Evolutionary conservation across 2,329 filamentous ascomycete genomes (phyloP), one percentile per base, ranked within the genome.

Genomic region (Ceratocystis diversiconidia): DNA sequence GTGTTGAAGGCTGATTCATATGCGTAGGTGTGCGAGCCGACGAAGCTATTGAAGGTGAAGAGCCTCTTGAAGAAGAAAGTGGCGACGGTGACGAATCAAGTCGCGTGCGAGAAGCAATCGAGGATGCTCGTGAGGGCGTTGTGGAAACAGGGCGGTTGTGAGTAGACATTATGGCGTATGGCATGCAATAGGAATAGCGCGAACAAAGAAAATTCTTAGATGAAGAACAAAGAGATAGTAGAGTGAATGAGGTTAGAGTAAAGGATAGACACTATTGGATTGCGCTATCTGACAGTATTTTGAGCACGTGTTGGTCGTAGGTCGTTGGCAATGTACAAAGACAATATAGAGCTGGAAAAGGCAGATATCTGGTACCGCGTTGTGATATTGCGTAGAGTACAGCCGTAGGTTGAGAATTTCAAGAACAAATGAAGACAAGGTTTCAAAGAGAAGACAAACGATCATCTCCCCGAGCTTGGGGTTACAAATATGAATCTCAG

Each of bases 401-500:
- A 55, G 19, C 50, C 3, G 2, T 7, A 30, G 17, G 28, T 59
- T 19, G 55, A 52, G 48, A 52, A 52, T 52, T 19, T 12, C 46
- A 52, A 52, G n/a, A 30, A 30, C 41, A 62, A 48, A 17, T 22
- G 28, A 25, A 36, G 44, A 55, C 30, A 41, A 52, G 50, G 17
- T 48, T 50, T 32, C 44, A 63, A 63, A 43, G 28, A 63, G 25
- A 43, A 32, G 36, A 22, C 30, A 41, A 22, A 4, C 28, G 43
- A 63, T 22, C n/a, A 36, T 50, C 55, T 63, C 62, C 36, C 46
- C 62, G 46, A 50, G 48, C 62, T 52, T 63, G 61, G 61, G 61
- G 30, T 52, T 55, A 63, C 32, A 63, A 50, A 52, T 22, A 52
- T 60, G 52, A 64, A 67, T 67, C 63, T 64, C 28, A 65, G 66